Base-by-base conservation (phyloP, 345 rosid genomes). In the Brassica napus region DNA sequence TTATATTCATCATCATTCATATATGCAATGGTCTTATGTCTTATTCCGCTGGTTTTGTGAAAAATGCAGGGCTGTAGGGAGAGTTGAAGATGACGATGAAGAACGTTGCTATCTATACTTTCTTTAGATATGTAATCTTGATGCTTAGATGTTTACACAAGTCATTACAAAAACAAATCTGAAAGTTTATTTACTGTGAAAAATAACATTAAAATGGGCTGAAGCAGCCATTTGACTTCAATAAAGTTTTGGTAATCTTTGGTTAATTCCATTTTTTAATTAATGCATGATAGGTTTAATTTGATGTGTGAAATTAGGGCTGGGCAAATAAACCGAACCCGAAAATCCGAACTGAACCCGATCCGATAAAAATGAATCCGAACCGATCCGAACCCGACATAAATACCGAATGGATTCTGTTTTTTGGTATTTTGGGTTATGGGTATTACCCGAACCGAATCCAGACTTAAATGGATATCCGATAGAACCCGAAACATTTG, bases 101-200 rank as follows among this genome's bases (percentile, higher is more conserved):
- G 39, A 72, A 65, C 5, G 26, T 65, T n/a, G 14, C 68, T 70
- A 65, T 63, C 24, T 16, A 54, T 54, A 54, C 24, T 54, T 54
- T 39, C 9, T 65, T 52, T 78, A 78, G 72, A 78, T 65, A 5
- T 54, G 58, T 65, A 57, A 65, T 24, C 24, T 72, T 72, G 49
- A 42, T 54, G 16, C 60, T 16, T 16, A 54, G 60, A 16, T 54
- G 60, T 54, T 52, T 54, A 54, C 60, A 7, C 23, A 16, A 54
- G 60, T 52, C 21, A 16, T 54, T 54, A 54, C 60, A 54, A 16
- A 16, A 54, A 16, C 60, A 16, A 54, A 54, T 54, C 4, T 8
- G 60, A 52, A n/a, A 52, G 21, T 52, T 52, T 52, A 15, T 52
- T 6, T 52, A 52, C 58, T 6, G 2, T 71, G 76, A 52, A 32